phyloP scores from a whole-genome alignment of 139 green algal species.

The Helicosporidium sp. region DNA sequence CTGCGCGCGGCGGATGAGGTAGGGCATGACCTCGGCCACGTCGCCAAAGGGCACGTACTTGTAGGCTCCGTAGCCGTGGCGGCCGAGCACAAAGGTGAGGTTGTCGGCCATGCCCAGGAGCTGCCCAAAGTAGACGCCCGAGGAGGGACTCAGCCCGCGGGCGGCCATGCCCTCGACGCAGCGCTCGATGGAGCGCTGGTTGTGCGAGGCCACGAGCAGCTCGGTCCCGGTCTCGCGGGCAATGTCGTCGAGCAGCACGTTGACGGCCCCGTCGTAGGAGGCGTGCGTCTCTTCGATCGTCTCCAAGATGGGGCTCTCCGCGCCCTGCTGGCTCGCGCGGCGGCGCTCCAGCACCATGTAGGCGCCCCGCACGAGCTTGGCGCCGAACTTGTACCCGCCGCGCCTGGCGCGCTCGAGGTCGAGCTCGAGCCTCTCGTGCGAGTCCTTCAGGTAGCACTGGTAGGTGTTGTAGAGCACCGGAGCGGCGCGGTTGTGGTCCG shows the following conservation, averaged over 20 bases:
- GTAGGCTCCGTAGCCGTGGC: slow-evolving; percentile 39
- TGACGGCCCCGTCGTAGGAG: slow-evolving; percentile 36
- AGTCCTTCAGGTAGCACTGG: slow-evolving; percentile 64
- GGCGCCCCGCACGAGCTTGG: slow-evolving; percentile 58
- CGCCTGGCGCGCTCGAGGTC: slow-evolving; percentile 44
- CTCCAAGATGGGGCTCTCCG: slow-evolving; percentile 46
- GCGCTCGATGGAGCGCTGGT: slow-evolving; percentile 44
- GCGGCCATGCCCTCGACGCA: slow-evolving; percentile 36
- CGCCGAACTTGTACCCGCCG: slow-evolving; percentile 9
- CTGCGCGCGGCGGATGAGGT: slow-evolving; percentile 47
- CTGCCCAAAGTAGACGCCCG: slow-evolving; percentile 67
- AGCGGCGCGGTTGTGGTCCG: slow-evolving; percentile 37
- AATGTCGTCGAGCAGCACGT: slow-evolving; percentile 18
- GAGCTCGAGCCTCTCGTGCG: slow-evolving; percentile 19
- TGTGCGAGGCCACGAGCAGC: slow-evolving; percentile 55
- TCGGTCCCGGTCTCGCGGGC: slow-evolving; percentile 20
- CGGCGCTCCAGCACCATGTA: slow-evolving; percentile 54
- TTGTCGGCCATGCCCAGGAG: slow-evolving; percentile 81
- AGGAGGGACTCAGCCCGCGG: slow-evolving; percentile 25
- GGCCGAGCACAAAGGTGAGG: slow-evolving; percentile 44
- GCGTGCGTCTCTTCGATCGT: slow-evolving; percentile 46
- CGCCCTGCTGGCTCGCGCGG: slow-evolving; percentile 29
- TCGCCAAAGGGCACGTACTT: slow-evolving; percentile 64
- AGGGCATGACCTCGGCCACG: slow-evolving; percentile 52
- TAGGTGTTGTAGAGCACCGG: slow-evolving; percentile 62